Evolutionary conservation across 176 grass and related monocot genomes (phyloP), one percentile per base, ranked within the genome.

Genomic region (Cocos nucifera): DNA sequence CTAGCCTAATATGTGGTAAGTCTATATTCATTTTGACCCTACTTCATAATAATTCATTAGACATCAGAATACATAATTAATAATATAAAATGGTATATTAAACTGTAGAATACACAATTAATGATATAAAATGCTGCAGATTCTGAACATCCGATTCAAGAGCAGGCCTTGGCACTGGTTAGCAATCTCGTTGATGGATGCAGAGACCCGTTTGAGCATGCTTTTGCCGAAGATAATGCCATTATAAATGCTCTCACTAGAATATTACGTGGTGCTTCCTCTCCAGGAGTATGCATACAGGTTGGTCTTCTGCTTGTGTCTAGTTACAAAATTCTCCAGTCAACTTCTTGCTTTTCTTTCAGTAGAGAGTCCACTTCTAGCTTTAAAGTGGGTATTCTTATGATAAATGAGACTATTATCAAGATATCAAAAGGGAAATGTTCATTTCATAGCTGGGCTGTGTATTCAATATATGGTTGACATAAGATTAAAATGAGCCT

Each of bases 1-100:
- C 85, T 73, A 83, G 78, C 79, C 77, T 98, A 59, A 83, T 98
- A 83, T 88, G 78, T 73, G 93, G 93, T 98, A 86, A 67, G 21
- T 59, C 17, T 61, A 68, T 35, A 62, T 58, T 58, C 9, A 23
- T 24, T 69, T 49, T 44, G 35, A 44, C 10, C 35, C 35, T 44
- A 44, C 35, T 14, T 44, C 35, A 44, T 44, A 44, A 44, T 44
- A 44, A 12, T 44, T 14, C 10, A 14, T 44, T 44, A 44, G 35
- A 44, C 35, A 52, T 59, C 66, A 67, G 21, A 19, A 10, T 70
- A 57, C 69, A 62, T 58, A 71, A 59, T 76, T 58, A 4, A 48
- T 56, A 69, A 55, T 74, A 12, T 68, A 56, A 29, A 53, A 23
- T 30, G 28, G 12, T 44, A 44, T 44, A 14, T 44, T 44, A 44